A percentile compares a stretch with the other conserved stretches of the same genome.
Evolutionary conservation across 371 early-diverging fungal genomes (phyloP).

Genomic region (Mortierella sp.): DNA sequence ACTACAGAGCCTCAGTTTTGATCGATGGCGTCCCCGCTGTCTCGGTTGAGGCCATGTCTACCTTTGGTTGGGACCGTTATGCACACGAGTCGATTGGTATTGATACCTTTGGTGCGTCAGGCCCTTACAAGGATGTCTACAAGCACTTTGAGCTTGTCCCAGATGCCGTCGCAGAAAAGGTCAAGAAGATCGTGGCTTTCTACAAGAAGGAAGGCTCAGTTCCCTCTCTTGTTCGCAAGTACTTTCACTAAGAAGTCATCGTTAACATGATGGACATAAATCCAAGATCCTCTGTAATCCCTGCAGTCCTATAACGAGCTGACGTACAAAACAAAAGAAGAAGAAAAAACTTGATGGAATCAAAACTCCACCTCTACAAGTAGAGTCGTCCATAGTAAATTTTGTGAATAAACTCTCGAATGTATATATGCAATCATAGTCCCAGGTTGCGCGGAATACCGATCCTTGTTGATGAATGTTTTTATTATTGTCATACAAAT

Average conservation of each 20-base stretch:
- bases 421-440: not conserved
- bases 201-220: conserved; percentile 66
- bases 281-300: no score
- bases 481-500: no score
- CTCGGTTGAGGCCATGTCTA: conserved; percentile 95
- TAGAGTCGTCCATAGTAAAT: not conserved
- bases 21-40: conserved; percentile 83
- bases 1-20: conserved; percentile 91
- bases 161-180: conserved; percentile 83
- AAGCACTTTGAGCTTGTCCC: conserved; percentile 87
- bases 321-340: not conserved
- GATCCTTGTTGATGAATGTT: no score
- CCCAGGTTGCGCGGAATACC: no score
- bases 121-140: conserved; percentile 84
- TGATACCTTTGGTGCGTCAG: conserved; percentile 96
- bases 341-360: not conserved
- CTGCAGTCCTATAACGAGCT: no score
- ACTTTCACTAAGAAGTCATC: conserved; percentile 39
- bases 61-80: conserved; percentile 97
- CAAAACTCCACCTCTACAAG: no score
- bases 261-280: not conserved
- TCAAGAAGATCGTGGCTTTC: conserved; percentile 79
- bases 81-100: conserved; percentile 95
- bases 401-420: not conserved
- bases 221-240: conserved; percentile 54